Evolutionary conservation across 2,329 filamentous ascomycete genomes (phyloP), one percentile per base, ranked within the genome.

Genomic region (Hypoxylon sp.): DNA sequence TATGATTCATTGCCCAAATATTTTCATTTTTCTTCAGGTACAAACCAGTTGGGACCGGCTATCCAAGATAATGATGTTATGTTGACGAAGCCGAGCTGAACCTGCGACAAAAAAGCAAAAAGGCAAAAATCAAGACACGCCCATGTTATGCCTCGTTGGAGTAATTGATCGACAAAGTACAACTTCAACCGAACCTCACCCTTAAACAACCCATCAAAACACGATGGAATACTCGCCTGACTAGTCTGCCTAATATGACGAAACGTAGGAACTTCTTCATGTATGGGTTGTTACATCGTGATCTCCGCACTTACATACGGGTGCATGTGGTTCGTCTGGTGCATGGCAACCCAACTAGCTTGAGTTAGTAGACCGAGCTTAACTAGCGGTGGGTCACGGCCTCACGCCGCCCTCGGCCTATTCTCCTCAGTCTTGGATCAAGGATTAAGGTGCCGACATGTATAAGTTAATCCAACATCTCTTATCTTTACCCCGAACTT

Each of bases 271-370:
- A 63, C 34, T 14, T 43, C 36, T 19, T 51, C 46, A 57, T 59
- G 63, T 56, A 58, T 41, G 48, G 34, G 34, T 28, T 32, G 64
- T 70, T 65, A 62, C 67, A 70, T 70, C 64, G 64, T 68, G 61
- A 68, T 60, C 51, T 60, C 51, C 63, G 28, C 46, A 38, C 45
- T 58, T 30, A 30, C 28, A 30, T 63, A 34, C 52, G n/a, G 41
- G 43, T 70, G 61, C 67, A 63, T 50, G 55, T 59, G 50, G 60
- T 56, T 60, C 28, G n/a, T 49, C 38, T 51, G 45, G 58, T 67
- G 64, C 67, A 67, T 70, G 58, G 60, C 53, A 63, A 62, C 68
- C 68, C 65, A 65, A 68, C 68, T 68, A 70, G 61, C 57, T 66
- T 57, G 13, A 60, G 57, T 64, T 67, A 61, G 67, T 58, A 68